Evolutionary conservation across 768 basidiomycete genomes (phyloP), one percentile per base, ranked within the genome.

Genomic region (Pholiota microspora): DNA sequence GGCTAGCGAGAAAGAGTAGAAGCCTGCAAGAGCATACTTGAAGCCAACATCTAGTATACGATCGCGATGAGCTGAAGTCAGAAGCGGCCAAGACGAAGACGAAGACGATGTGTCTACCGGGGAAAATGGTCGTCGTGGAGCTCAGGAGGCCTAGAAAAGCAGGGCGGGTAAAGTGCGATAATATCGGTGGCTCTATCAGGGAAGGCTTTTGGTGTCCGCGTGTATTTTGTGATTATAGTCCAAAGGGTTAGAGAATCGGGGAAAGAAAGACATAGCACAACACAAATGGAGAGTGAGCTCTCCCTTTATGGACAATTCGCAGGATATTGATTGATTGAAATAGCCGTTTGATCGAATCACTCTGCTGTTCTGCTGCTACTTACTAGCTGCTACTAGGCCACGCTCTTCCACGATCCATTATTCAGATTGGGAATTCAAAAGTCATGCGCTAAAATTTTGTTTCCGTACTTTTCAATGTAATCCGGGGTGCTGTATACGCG

Each of bases 271-370:
- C 32, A 49, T 35, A 25, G 21, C 15, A 24, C 24, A 13, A 23
- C 24, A 51, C 40, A 51, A 51, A 51, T 51, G 18, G 40, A 40
- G 51, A 44, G 40, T 38, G 25, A 2, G 16, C 15, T 13, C 51
- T 16, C 40, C 51, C 31, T 51, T 31, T 51, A 51, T 18, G 51
- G 51, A 51, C 27, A 28, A 25, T 31, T 51, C 40, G 12, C 51
- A 51, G 40, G 40, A 21, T 44, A 18, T 23, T 51, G 51, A 51
- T 51, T 31, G 40, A 51, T 42, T 51, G 44, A 51, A 51, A n/a
- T 36, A 7, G 40, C 18, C 32, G 12, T 15, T 51, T 10, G 50
- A 42, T 42, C 40, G 21, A 18, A 18, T 42, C 21, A 21, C 18
- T 5, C 18, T 23, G 8, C 21, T 13, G 16, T 2, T 38, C 16